Evolutionary conservation across 768 basidiomycete genomes (phyloP).

Genomic region (Agaricus subrufescens): DNA sequence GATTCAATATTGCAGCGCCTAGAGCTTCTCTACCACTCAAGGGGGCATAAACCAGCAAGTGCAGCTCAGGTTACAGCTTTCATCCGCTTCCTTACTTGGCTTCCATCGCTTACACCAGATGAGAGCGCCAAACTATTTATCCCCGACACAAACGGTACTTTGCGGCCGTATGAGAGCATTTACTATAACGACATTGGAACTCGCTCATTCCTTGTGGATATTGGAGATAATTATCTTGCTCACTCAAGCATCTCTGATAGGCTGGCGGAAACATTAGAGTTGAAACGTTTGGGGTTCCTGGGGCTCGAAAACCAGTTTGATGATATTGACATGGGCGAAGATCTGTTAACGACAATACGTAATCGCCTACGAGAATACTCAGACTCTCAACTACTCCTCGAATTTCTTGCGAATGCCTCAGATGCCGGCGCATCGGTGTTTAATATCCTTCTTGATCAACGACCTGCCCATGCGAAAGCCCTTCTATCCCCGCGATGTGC

Average conservation of each 20-base stretch:
- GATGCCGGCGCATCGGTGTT: conserved; percentile 46
- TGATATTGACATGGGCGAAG: conserved; percentile 38
- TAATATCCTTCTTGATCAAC: conserved; percentile 32
- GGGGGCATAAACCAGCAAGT: background rate
- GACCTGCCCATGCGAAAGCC: background rate
- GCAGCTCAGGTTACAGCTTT: background rate
- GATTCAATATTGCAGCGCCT: conserved; percentile 23
- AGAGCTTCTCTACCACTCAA: background rate
- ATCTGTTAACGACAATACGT: conserved; percentile 35
- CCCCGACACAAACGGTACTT: conserved; percentile 23
- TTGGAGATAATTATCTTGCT: conserved; percentile 18
- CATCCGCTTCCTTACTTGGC: background rate
- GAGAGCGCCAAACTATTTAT: conserved; percentile 26
- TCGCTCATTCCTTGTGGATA: conserved; percentile 19
- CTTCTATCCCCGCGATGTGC: conserved; percentile 32
- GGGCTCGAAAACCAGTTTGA: conserved; percentile 20
- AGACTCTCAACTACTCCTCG: conserved; percentile 37
- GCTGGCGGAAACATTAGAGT: conserved; percentile 23
- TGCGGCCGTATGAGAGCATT: conserved; percentile 24
- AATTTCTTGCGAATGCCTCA: conserved; percentile 50
- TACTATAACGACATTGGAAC: conserved; percentile 40
- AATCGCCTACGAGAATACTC: conserved; percentile 38
- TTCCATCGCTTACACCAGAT: conserved; percentile 7
- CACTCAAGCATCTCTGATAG: conserved; percentile 27
- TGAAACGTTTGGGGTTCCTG: conserved; percentile 30